Conservation (phyloP, 2,329 filamentous ascomycete genomes). For the Neurospora sp. region DNA sequence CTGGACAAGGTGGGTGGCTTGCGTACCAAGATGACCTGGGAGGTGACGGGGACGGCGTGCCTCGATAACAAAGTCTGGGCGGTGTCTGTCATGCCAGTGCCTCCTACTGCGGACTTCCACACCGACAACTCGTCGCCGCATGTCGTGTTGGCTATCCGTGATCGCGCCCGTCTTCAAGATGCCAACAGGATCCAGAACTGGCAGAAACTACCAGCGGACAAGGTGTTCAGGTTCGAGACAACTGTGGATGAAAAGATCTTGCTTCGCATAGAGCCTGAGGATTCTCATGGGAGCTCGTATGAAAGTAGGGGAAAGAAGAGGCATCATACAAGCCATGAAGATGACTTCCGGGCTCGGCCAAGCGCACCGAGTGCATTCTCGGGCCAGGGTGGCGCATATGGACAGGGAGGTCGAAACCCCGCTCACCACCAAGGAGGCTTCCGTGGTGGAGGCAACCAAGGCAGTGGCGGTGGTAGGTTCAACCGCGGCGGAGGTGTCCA, state of each 20-base stretch:
- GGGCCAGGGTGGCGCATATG: neutral
- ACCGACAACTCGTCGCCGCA: slow-evolving; percentile 71
- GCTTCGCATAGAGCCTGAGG: slow-evolving; percentile 68
- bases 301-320: slow-evolving; percentile 51
- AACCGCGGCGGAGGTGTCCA: slow-evolving; percentile 28
- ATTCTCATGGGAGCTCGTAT: slow-evolving; percentile 36
- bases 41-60: slow-evolving; percentile 65
- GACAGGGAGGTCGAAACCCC: slow-evolving; percentile 14
- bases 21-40: slow-evolving; percentile 74
- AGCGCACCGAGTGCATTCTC: slow-evolving; percentile 18
- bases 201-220: slow-evolving; percentile 63
- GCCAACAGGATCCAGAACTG: slow-evolving; percentile 75
- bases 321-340: slow-evolving; percentile 51
- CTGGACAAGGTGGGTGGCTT: slow-evolving; percentile 80
- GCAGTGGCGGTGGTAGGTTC: slow-evolving; percentile 19
- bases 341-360: slow-evolving; percentile 27
- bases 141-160: slow-evolving; percentile 73
- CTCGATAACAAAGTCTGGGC: slow-evolving; percentile 84
- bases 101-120: slow-evolving; percentile 56
- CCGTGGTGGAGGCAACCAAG: slow-evolving; percentile 25
- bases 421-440: slow-evolving; percentile 23
- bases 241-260: slow-evolving; percentile 80
- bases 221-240: slow-evolving; percentile 69
- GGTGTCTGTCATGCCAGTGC: slow-evolving; percentile 64
- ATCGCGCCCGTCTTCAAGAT: slow-evolving; percentile 67